Evolutionary conservation across 768 basidiomycete genomes (phyloP), one percentile per base, ranked within the genome.

Genomic region (Suillus subalutaceus): DNA sequence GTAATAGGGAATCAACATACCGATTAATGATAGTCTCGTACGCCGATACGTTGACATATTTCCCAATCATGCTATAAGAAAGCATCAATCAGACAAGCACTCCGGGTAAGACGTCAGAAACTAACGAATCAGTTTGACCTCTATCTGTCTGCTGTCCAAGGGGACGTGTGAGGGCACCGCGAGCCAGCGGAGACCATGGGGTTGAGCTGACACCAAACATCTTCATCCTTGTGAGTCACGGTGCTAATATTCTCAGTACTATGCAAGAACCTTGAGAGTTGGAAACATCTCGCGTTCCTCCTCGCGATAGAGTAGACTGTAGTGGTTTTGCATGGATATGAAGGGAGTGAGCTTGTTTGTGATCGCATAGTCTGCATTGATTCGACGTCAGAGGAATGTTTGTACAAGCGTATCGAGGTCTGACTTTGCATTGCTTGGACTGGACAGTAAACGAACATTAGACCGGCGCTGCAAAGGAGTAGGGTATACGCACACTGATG

Each of bases 281-380:
- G 88, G 87, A 68, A 86, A 82, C 84, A 86, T 85, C 69, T 85
- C 85, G n/a, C 76, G 80, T 69, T 86, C 88, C 72, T 89, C 88
- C 71, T 89, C 88, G 53, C 86, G 82, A 70, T 88, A 88, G 44
- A 86, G 55, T 8, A 86, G 79, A 66, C 73, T 83, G 71, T 88
- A 83, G 67, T 85, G 82, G 74, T 89, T 87, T 73, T 89, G 88
- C 88, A 89, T 88, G 13, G 84, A 84, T 74, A 87, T 84, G 76
- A 89, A 88, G 6, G 82, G 84, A 7, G 83, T 84, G 41, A 82
- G 76, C 55, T 77, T 80, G 69, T 82, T 79, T 35, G 67, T 70
- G 65, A 81, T 80, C 6, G 82, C 81, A 38, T 81, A 81, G 68
- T 78, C 78, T 79, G 56, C 6, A 15, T 40, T 6, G 35, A 26